Evolutionary conservation across 2,329 filamentous ascomycete species (phyloP).

Genomic region (Fusarium sp.): DNA sequence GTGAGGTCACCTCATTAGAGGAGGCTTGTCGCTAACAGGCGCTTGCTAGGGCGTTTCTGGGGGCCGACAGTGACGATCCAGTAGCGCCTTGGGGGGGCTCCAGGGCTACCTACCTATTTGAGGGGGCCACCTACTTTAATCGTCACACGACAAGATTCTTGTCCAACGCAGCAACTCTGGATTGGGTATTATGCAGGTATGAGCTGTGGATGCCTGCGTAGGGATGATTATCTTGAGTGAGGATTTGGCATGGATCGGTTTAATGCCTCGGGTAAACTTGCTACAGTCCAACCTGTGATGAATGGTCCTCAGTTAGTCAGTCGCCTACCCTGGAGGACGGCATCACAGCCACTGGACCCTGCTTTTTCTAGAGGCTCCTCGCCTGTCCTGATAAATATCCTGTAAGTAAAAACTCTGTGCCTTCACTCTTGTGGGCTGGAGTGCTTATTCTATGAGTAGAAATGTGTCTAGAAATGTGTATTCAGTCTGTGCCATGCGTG

Average conservation of each 20-base stretch:
- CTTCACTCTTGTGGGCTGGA: background rate
- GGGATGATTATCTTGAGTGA: background rate
- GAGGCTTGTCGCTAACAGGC: background rate
- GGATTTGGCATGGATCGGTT: background rate
- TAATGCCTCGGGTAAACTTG: background rate
- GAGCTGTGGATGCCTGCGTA: background rate
- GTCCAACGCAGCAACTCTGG: background rate
- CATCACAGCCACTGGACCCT: background rate
- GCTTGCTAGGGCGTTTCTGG: background rate
- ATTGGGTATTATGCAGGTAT: background rate
- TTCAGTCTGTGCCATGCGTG: background rate
- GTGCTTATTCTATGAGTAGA: background rate
- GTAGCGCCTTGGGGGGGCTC: background rate
- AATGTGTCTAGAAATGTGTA: background rate
- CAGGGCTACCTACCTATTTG: background rate
- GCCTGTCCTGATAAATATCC: background rate
- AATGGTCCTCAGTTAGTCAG: background rate
- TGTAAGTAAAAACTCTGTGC: background rate
- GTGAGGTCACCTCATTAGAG: constrained; percentile 10
- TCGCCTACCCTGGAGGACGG: background rate
- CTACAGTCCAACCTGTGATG: background rate
- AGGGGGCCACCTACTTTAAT: background rate
- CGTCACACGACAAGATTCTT: background rate
- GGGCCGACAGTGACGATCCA: background rate
- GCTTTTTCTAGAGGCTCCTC: background rate